Evolutionary conservation across 768 basidiomycete species (phyloP).

Genomic region (Boletus fagicola): DNA sequence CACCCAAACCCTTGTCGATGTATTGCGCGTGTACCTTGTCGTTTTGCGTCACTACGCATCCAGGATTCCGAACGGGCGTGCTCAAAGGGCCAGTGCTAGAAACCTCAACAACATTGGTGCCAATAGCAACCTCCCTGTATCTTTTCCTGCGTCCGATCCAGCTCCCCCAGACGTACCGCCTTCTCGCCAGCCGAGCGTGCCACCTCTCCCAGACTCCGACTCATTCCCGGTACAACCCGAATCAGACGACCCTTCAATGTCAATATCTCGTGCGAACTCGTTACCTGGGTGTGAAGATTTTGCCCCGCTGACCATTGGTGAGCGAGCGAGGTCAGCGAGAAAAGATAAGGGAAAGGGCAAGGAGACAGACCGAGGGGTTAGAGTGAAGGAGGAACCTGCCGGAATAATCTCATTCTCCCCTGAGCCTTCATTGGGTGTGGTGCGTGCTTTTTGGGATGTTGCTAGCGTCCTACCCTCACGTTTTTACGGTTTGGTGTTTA

Average conservation of each 20-base stretch:
- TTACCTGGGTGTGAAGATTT: constrained; percentile 32
- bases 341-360: constrained; percentile 51
- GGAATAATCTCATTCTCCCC: constrained; percentile 36
- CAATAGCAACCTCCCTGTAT: constrained; percentile 36
- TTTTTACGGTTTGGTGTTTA: constrained; percentile 19
- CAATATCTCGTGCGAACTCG: constrained; percentile 66
- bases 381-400: constrained; percentile 47
- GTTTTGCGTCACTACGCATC: constrained; percentile 12
- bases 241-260: constrained; percentile 50
- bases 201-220: constrained; percentile 51
- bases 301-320: constrained; percentile 17
- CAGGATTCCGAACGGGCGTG: constrained; percentile 62
- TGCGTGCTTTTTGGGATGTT: constrained; percentile 28
- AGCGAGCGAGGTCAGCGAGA: constrained; percentile 29
- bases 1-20: constrained; percentile 32
- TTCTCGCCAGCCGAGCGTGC: constrained; percentile 37
- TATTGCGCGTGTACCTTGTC: constrained; percentile 8
- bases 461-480: constrained; percentile 16
- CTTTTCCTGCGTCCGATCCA: constrained; percentile 33
- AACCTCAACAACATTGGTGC: constrained; percentile 46
- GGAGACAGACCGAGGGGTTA: constrained; percentile 37
- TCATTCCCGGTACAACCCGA: constrained; percentile 52
- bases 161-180: constrained; percentile 41
- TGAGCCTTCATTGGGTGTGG: constrained; percentile 36
- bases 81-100: constrained; percentile 71